These are phyloP conservation scores for Triticum dicoccoides DNA, from an alignment of 176 grass and related monocot genomes.

Conservation along the genomic window DNA sequence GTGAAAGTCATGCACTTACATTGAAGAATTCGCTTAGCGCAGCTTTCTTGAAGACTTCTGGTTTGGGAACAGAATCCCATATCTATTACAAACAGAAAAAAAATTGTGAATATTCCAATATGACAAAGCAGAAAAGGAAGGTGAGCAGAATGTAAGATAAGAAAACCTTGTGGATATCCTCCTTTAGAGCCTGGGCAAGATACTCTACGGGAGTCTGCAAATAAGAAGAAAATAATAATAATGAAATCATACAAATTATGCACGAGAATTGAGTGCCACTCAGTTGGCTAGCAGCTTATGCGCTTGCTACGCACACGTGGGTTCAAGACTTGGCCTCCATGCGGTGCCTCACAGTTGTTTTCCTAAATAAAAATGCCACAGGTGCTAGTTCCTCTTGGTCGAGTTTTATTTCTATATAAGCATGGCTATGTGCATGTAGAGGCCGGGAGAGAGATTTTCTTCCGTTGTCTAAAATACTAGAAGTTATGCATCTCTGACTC, in stretches of 20 bases:
- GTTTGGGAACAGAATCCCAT: constrained; percentile 82
- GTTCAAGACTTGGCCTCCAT: background rate
- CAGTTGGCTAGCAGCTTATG: background rate
- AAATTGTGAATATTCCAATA: background rate
- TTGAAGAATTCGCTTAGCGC: constrained; percentile 89
- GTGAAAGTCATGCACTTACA: constrained; percentile 47
- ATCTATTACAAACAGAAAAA: constrained; percentile 56
- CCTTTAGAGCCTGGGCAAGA: constrained; percentile 64
- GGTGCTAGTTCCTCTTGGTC: background rate
- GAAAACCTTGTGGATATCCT: constrained; percentile 81
- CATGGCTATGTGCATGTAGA: background rate
- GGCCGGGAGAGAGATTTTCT: background rate
- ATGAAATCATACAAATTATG: constrained; percentile 22
- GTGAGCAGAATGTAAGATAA: constrained; percentile 15
- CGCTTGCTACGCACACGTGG: background rate
- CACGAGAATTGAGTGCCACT: background rate
- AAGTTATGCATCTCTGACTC: constrained; percentile 1
- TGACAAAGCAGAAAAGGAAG: constrained; percentile 26
- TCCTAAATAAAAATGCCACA: background rate
- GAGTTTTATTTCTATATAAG: background rate
- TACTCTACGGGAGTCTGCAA: constrained; percentile 77
- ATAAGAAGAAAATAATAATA: constrained; percentile 24
- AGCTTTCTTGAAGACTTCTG: constrained; percentile 74
- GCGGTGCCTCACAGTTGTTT: background rate
- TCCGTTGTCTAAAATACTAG: constrained; percentile 16